phyloP scores from a whole-genome alignment of 306 rosid genomes.

The Cucurbita maxima region DNA sequence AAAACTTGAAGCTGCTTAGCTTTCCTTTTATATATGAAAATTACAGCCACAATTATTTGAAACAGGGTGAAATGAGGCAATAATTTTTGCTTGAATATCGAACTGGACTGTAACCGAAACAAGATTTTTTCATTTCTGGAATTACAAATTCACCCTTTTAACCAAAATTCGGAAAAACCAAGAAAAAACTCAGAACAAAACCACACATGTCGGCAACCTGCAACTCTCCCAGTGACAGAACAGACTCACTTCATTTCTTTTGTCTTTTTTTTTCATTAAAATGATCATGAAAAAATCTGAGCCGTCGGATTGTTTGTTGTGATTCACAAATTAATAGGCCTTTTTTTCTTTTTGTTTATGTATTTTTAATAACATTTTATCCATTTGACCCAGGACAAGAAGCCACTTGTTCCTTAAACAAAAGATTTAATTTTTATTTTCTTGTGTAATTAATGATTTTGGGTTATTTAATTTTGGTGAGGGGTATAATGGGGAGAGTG shows the following conservation, averaged over 20 bases:
- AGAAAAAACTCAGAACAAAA: conserved; percentile 2
- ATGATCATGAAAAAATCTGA: neutral
- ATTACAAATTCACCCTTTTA: conserved; percentile 19
- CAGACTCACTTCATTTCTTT: conserved; percentile 11
- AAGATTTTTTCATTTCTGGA: neutral
- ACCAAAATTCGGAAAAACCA: conserved; percentile 22
- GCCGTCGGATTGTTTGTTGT: conserved; percentile 22
- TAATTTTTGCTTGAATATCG: neutral
- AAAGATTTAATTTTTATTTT: neutral
- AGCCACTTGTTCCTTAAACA: neutral
- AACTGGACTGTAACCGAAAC: neutral
- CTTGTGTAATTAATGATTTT: neutral
- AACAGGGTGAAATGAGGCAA: neutral
- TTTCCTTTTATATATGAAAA: neutral
- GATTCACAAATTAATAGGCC: conserved; percentile 7
- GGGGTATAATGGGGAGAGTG: neutral
- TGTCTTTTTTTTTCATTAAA: conserved; percentile 5
- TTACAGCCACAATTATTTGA: neutral
- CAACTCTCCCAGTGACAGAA: conserved; percentile 13
- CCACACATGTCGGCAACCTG: conserved; percentile 26
- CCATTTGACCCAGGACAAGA: conserved; percentile 2
- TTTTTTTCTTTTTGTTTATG: neutral
- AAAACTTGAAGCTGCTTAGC: neutral
- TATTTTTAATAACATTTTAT: conserved; percentile 5
- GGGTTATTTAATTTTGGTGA: neutral